A percentile compares a stretch with the other conserved stretches of the same genome.
phyloP scores from a whole-genome alignment of 441 rosid genomes.

The Euphorbia schlechtendalii region DNA sequence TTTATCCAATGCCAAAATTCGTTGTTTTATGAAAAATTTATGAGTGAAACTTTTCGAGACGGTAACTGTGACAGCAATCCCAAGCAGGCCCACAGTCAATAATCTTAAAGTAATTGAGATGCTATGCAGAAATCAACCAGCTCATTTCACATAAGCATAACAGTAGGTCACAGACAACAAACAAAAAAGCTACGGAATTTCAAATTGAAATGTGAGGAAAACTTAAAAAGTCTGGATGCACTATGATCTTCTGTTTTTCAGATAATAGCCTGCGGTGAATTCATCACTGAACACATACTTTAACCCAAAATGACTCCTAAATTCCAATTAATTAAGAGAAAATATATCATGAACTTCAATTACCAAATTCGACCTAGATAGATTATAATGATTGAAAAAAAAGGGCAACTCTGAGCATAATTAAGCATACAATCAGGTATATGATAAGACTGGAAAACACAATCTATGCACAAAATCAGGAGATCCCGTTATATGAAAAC shows the following conservation, averaged over 20 bases:
- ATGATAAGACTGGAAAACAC: not conserved
- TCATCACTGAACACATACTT: not conserved
- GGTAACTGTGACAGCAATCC: too few relatives aligned
- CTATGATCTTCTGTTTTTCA: not conserved
- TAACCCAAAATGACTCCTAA: constrained; percentile 1
- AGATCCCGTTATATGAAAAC: constrained; percentile 12
- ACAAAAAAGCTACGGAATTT: not conserved
- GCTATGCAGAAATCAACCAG: not conserved
- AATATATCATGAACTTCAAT: constrained; percentile 11
- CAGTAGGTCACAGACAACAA: not conserved
- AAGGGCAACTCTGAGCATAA: not conserved
- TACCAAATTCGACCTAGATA: not conserved
- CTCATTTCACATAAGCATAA: constrained; percentile 6
- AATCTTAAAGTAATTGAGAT: not conserved
- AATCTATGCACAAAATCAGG: constrained; percentile 7
- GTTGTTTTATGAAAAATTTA: too few relatives aligned
- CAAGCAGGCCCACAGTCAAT: too few relatives aligned
- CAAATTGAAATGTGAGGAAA: not conserved
- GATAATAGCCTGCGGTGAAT: not conserved
- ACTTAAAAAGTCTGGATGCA: not conserved
- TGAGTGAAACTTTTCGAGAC: too few relatives aligned
- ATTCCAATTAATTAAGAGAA: not conserved
- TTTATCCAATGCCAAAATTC: too few relatives aligned
- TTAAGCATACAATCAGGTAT: not conserved
- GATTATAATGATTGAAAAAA: not conserved